Conservation (phyloP, 2,329 filamentous ascomycete species). For the Aphanoascus verrucosus region DNA sequence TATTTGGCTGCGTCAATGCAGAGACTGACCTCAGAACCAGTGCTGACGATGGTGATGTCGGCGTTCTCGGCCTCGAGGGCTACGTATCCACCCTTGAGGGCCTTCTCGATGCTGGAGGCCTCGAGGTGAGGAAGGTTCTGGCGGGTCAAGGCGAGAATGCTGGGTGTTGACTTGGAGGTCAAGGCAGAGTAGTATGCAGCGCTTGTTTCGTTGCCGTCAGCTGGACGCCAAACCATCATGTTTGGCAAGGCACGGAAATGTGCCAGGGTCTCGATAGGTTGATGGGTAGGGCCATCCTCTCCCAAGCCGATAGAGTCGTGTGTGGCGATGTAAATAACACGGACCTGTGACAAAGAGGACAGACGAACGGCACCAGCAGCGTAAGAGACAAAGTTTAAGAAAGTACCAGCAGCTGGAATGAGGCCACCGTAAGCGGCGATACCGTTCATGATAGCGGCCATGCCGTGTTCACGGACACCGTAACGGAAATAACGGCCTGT, state of each 20-base stretch:
- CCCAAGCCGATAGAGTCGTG: slow-evolving; percentile 99
- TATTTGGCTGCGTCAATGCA: slow-evolving; percentile 86
- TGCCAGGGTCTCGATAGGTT: slow-evolving; percentile 95
- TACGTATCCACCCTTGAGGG: slow-evolving; percentile 91
- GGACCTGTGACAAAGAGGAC: slow-evolving; percentile 80
- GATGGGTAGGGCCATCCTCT: slow-evolving; percentile 96
- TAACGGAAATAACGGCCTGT: slow-evolving; percentile 66
- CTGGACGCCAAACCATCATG: slow-evolving; percentile 98
- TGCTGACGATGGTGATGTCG: slow-evolving; percentile 79
- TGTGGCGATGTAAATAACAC: slow-evolving; percentile 89
- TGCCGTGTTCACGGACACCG: slow-evolving; percentile 43
- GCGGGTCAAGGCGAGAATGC: slow-evolving; percentile 86
- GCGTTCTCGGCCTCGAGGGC: slow-evolving; percentile 74
- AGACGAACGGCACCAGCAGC: slow-evolving; percentile 90
- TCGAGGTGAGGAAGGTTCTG: slow-evolving; percentile 98
- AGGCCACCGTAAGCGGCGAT: slow-evolving; percentile 89
- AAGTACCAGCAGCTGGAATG: slow-evolving; percentile 88
- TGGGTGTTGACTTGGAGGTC: slow-evolving; percentile 79
- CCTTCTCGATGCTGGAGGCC: slow-evolving; percentile 79
- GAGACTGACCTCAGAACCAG: slow-evolving; percentile 91
- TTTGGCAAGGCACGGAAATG: slow-evolving; percentile 99
- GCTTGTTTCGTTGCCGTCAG: slow-evolving; percentile 95
- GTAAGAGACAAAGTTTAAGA: slow-evolving; percentile 99
- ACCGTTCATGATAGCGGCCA: slow-evolving; percentile 53
- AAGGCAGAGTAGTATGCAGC: slow-evolving; percentile 94